Base-by-base conservation (phyloP, 176 grass and related monocot species). In the Oryza glumipatula region DNA sequence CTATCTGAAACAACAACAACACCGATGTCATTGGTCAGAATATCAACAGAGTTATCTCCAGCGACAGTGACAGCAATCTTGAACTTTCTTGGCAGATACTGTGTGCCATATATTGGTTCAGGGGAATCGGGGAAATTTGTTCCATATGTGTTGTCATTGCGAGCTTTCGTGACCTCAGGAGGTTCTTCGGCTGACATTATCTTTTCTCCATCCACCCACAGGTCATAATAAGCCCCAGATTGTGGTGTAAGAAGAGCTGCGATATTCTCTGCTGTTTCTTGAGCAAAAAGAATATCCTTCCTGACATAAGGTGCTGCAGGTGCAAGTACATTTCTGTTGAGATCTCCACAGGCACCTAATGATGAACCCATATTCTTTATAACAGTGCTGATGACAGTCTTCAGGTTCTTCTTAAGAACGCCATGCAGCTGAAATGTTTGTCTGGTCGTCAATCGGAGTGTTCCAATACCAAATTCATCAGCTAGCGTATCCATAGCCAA, bases 181-280 rank as follows among this genome's bases (percentile, higher is more conserved):
- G 91, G 94, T 49, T 96, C 97, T 58, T 99, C 97, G 0, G 90
- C 88, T 36, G 97, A 96, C 94, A 99, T 99, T 80, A 99, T 89
- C 86, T 99, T 96, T 79, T 99, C 97, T 61, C 97, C 92, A 88
- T 99, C 97, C 47, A 99, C 92, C 97, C 97, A 99, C 52, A 99
- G 68, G 82, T 99, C 96, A 91, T 99, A 99, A 80, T 99, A 99
- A 65, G 96, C 89, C 35, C 96, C 93, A 1, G 97, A 92, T 61
- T 99, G 94, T 35, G 97, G 97, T 43, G 94, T 89, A 63, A 99
- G 83, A 76, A 99, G 92, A n/a, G 91, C 81, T 0, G 97, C 97
- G 74, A 96, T 96, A 56, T 99, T 92, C 7, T 99, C 94, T 17
- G 97, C 97, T 2, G 94, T 99, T 67, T 94, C 71, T 76, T 99